A percentile compares a stretch with the other conserved stretches of the same genome.
phyloP scores from a whole-genome alignment of 139 green algal species.

The Chlamydomonas eustigma region DNA sequence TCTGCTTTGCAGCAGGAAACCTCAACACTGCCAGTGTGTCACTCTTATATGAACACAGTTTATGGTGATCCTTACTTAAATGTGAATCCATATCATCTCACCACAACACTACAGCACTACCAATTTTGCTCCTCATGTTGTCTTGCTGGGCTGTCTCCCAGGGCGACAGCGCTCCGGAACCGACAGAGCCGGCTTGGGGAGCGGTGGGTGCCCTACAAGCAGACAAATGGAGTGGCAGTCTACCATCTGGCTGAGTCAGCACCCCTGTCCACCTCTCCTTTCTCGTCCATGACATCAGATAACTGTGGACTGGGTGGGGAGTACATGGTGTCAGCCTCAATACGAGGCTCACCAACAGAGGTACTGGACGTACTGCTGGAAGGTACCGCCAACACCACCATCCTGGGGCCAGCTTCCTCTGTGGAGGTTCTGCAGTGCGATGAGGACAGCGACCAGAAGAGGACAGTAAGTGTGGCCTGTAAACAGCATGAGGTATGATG shows the following conservation, averaged over 20 bases:
- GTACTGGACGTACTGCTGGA: constrained; percentile 41
- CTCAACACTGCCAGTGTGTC: too few relatives aligned
- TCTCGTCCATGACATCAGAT: neutral
- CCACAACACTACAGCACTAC: neutral
- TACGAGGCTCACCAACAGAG: constrained; percentile 30
- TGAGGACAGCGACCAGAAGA: neutral
- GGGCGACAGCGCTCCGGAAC: neutral
- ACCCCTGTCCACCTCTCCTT: neutral
- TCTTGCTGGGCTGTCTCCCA: neutral
- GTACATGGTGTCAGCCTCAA: constrained; percentile 40
- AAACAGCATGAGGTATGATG: neutral
- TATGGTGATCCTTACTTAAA: neutral
- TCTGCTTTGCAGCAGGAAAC: too few relatives aligned
- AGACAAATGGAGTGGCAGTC: constrained; percentile 48
- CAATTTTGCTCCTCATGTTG: neutral
- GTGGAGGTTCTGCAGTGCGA: constrained; percentile 23
- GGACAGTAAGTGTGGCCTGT: neutral
- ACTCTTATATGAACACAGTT: neutral
- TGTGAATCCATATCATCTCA: neutral
- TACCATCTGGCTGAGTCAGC: constrained; percentile 19
- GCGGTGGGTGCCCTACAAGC: constrained; percentile 51
- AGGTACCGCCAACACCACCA: constrained; percentile 18
- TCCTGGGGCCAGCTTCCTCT: constrained; percentile 26
- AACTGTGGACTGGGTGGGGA: constrained; percentile 3
- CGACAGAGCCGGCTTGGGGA: neutral